A percentile compares a stretch with the other conserved stretches of the same genome.
Evolutionary conservation across 306 rosid species (phyloP).

Genomic region (Bauhinia variegata): DNA sequence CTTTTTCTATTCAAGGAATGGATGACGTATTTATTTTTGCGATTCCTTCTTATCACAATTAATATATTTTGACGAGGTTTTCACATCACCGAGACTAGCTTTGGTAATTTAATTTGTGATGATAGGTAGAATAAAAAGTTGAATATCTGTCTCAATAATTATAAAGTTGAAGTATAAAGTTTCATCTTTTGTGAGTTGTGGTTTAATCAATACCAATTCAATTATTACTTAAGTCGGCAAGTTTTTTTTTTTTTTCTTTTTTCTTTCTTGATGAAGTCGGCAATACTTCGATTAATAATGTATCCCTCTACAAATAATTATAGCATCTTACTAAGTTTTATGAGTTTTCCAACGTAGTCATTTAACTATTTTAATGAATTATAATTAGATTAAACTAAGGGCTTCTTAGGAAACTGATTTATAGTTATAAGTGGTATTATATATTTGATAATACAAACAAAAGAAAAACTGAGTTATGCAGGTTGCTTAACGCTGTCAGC

Average conservation of each 20-base stretch:
- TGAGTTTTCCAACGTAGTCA: no score
- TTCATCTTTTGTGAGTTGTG: background rate
- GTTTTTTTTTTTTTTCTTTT: background rate
- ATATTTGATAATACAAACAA: no score
- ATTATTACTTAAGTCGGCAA: constrained; percentile 26
- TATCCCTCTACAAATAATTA: no score
- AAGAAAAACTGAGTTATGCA: no score
- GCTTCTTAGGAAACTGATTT: no score
- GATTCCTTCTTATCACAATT: constrained; percentile 15
- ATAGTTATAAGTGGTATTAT: no score
- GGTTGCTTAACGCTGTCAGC: no score
- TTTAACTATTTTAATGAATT: no score
- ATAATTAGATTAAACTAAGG: no score
- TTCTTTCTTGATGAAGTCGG: background rate
- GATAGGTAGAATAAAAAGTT: background rate
- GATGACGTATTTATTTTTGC: background rate
- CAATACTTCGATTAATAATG: no score
- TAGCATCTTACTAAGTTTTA: no score
- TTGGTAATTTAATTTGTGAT: constrained; percentile 1
- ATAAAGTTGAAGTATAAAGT: constrained; percentile 1
- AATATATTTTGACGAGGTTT: constrained; percentile 13
- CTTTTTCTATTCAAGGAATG: constrained; percentile 2
- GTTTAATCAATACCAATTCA: constrained; percentile 10
- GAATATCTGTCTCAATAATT: constrained; percentile 24
- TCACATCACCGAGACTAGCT: constrained; percentile 38